Percentiles rank a stretch among this genome's conserved stretches.
These are phyloP conservation scores for Tillandsia leiboldiana DNA, from an alignment of 176 grass and related monocot species.

Conservation along the genomic window DNA sequence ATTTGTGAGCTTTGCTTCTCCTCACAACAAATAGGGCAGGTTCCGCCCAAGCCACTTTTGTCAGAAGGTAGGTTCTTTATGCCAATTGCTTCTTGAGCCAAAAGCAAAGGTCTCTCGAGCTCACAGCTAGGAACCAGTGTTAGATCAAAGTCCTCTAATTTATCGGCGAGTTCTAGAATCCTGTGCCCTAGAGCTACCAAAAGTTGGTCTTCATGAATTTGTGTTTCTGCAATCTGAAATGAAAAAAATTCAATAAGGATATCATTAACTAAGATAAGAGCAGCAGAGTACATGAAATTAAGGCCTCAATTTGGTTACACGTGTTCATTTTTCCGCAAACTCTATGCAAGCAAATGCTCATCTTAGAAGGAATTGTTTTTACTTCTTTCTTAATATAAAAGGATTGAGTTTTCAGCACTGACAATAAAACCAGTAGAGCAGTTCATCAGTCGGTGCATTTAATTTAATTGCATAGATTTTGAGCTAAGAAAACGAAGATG, in stretches of 20 bases:
- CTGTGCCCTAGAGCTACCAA: constrained; percentile 92
- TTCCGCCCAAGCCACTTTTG: constrained; percentile 15
- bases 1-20: constrained; percentile 51
- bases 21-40: constrained; percentile 51
- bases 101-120: constrained; percentile 55
- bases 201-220: constrained; percentile 89
- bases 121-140: constrained; percentile 77
- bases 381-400: no score
- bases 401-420: no score
- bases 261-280: neutral
- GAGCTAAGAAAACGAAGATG: no score
- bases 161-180: constrained; percentile 89
- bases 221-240: constrained; percentile 80
- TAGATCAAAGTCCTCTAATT: constrained; percentile 89
- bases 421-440: no score
- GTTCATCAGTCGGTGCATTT: no score
- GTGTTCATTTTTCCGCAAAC: no score
- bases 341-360: no score
- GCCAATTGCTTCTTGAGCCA: constrained; percentile 94
- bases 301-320: neutral
- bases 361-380: no score
- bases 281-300: neutral
- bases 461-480: no score
- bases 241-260: neutral
- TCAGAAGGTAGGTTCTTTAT: constrained; percentile 42